These are phyloP conservation scores for Mucor saturninus DNA, from an alignment of 371 early-diverging fungal genomes.

Conservation along the genomic window DNA sequence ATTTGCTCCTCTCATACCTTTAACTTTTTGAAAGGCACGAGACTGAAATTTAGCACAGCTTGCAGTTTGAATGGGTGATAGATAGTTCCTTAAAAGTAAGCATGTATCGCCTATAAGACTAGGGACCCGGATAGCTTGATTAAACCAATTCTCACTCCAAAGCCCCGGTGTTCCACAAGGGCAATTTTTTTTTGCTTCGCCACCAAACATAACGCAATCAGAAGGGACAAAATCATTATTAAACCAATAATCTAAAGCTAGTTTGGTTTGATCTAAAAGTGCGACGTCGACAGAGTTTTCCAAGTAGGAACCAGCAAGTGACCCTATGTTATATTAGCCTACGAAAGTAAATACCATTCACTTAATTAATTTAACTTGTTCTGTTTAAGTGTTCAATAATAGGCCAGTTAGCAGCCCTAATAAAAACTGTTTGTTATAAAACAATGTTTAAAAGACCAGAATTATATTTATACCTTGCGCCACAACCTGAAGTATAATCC, in stretches of 20 bases:
- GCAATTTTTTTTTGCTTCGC: conserved; percentile 17
- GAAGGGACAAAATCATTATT: conserved; percentile 25
- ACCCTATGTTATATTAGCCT: conserved; percentile 8
- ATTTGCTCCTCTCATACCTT: conserved; percentile 30
- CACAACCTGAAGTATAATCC: conserved; percentile 26
- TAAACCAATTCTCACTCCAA: conserved; percentile 41
- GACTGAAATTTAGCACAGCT: conserved; percentile 25
- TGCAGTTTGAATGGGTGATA: conserved; percentile 5
- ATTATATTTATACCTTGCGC: conserved; percentile 14
- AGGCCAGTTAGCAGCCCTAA: conserved; percentile 37
- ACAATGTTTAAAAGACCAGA: not conserved
- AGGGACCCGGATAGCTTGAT: conserved; percentile 33
- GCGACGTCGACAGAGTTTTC: conserved; percentile 1
- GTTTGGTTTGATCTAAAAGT: conserved; percentile 10
- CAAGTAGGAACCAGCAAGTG: conserved; percentile 9
- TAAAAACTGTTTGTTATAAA: not conserved
- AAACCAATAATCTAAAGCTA: conserved; percentile 40
- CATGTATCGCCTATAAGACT: conserved; percentile 28
- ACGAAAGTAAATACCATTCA: not conserved
- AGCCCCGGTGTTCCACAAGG: conserved; percentile 44
- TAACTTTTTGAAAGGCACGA: conserved; percentile 18
- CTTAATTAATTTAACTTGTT: conserved; percentile 14
- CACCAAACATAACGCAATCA: conserved; percentile 32
- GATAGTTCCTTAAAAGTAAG: conserved; percentile 16
- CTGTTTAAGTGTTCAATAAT: conserved; percentile 28